These are phyloP conservation scores for Hsuehochloa calcarea DNA, from an alignment of 176 grass and related monocot species.

Conservation along the genomic window DNA sequence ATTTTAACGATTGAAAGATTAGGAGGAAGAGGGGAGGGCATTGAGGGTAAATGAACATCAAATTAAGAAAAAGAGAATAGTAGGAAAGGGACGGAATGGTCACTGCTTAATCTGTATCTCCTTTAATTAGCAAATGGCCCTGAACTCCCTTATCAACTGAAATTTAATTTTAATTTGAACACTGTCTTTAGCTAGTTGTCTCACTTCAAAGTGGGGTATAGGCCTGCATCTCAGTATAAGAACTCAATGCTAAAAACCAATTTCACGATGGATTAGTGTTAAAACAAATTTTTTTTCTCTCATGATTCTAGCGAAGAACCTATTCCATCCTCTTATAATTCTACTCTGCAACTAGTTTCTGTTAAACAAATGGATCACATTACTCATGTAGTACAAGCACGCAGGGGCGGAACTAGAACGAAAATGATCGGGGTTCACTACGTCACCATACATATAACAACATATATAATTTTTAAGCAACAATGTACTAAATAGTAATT, in stretches of 20 bases:
- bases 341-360: not conserved
- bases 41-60: not conserved
- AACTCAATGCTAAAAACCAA: not conserved
- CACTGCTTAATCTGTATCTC: too few species aligned
- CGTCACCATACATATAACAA: too few species aligned
- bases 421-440: too few species aligned
- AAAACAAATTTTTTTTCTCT: too few species aligned
- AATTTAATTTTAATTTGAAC: too few species aligned
- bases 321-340: not conserved
- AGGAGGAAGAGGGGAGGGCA: not conserved
- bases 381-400: not conserved
- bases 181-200: not conserved
- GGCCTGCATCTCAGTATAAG: not conserved
- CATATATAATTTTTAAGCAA: too few species aligned
- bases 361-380: not conserved
- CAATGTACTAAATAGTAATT: too few species aligned
- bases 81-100: too few species aligned
- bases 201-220: not conserved
- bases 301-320: not conserved
- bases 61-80: not conserved
- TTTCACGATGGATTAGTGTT: not conserved
- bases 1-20: not conserved
- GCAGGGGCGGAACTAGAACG: too few species aligned
- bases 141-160: too few species aligned
- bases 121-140: too few species aligned